Base-by-base conservation (phyloP, 2,329 filamentous ascomycete genomes). In the Diaporthe sp. region DNA sequence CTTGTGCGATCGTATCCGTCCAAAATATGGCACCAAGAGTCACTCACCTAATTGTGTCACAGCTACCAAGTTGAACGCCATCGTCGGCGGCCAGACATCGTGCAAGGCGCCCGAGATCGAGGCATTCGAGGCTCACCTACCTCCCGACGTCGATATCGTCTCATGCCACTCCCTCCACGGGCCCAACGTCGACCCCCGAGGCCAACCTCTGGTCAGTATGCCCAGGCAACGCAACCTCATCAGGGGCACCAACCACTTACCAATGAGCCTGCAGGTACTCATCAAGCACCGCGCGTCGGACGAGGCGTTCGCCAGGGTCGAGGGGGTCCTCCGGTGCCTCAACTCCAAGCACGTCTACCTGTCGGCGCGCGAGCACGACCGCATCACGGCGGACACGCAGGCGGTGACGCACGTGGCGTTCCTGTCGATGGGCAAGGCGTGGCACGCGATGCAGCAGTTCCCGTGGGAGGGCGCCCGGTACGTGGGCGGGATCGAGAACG, bases 401-500 rank as follows among this genome's bases (percentile, higher is more conserved):
- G 97, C 97, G 42, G 97, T 99, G 67, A 99, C 97, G 0, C 97
- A 99, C 85, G 97, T 96, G 2, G 97, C 97, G 39, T 99, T 99
- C 84, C 88, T 99, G 70, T 95, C 94, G 82, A 99, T 99, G 97
- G 97, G 97, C 78, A 97, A 96, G 78, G 97, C 97, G 12, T 99
- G 97, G 97, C 94, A 95, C 79, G 96, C 96, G 44, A 97, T 97
- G 84, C 91, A 93, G 75, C 95, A 99, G 83, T 99, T 98, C 81
- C 97, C 97, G 0, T 99, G 97, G 97, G 96, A 98, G 81, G 92
- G 96, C 63, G 92, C 93, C n/a, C 95, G 97, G 78, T 99, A 98
- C 85, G 92, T 98, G 5, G 97, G 97, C 75, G 97, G 97, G 71
- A 98, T 99, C 81, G 97, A 99, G 85, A 99, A 99, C 84, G 96